phyloP scores from a whole-genome alignment of 257 asterid genomes.

The Solanum infundibuliforme region DNA sequence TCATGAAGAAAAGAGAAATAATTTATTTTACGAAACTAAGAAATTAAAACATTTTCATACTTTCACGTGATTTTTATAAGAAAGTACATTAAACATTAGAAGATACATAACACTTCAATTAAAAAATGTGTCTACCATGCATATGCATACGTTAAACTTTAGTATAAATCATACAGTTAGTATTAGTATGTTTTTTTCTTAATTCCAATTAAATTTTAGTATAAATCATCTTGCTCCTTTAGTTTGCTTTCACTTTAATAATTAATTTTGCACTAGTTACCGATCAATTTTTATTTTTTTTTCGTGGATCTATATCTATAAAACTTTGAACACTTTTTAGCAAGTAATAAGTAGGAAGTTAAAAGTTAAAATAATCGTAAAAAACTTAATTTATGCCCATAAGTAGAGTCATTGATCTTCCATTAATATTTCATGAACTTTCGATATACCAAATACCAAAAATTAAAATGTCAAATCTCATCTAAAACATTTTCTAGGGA shows the following conservation, averaged over 20 bases:
- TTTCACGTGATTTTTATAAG: no score
- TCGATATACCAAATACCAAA: no score
- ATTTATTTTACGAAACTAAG: not conserved
- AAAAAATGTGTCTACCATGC: not conserved
- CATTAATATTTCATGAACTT: no score
- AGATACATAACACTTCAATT: no score
- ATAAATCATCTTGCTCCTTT: not conserved
- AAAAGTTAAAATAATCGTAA: no score
- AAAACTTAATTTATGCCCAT: no score
- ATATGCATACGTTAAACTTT: no score
- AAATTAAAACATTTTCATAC: no score
- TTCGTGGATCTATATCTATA: not conserved
- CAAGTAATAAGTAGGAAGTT: not conserved
- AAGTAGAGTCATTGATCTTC: no score
- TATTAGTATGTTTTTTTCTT: slow-evolving; percentile 47
- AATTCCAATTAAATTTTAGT: not conserved
- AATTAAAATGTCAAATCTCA: not conserved
- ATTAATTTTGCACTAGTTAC: not conserved
- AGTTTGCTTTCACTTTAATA: not conserved
- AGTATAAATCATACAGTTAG: not conserved
- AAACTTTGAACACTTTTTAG: not conserved
- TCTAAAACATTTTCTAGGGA: not conserved
- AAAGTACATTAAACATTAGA: no score
- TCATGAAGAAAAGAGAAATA: not conserved
- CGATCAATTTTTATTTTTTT: not conserved